phyloP scores from a whole-genome alignment of 208 protist genomes.

The Trichomonas gallinae region DNA sequence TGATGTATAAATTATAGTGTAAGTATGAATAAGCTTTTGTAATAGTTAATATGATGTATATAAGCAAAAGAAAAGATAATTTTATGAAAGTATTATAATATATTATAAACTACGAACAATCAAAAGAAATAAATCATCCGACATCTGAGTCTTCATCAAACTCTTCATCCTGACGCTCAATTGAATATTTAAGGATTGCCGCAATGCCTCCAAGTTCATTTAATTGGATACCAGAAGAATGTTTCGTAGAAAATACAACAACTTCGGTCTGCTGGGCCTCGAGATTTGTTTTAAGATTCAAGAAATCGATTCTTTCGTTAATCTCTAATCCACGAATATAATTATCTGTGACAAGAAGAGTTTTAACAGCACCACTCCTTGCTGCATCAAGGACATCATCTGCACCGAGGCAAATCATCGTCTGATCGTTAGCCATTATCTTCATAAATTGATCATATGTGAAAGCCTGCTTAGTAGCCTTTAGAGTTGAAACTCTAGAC shows the following conservation, averaged over 20 bases:
- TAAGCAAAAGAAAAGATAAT: background rate
- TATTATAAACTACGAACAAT: background rate
- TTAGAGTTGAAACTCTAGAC: background rate
- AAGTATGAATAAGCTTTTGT: too few species aligned
- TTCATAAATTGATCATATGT: background rate
- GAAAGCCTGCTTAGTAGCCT: background rate
- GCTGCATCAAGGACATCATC: background rate
- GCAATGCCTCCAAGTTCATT: background rate
- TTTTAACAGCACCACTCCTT: background rate
- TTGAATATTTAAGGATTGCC: background rate
- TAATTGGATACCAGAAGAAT: background rate
- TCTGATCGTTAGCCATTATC: background rate
- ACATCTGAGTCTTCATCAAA: background rate
- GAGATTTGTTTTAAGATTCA: background rate
- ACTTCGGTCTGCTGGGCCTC: background rate
- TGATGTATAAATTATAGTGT: too few species aligned
- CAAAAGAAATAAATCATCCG: background rate
- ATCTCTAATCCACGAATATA: background rate
- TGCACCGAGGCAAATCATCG: background rate
- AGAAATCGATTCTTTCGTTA: background rate
- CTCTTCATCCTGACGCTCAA: background rate
- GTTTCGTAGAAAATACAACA: background rate
- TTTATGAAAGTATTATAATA: background rate
- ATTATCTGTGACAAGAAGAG: background rate
- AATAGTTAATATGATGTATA: too few species aligned